Base-by-base conservation (phyloP, 345 rosid species). In the Luvunga scandens region DNA sequence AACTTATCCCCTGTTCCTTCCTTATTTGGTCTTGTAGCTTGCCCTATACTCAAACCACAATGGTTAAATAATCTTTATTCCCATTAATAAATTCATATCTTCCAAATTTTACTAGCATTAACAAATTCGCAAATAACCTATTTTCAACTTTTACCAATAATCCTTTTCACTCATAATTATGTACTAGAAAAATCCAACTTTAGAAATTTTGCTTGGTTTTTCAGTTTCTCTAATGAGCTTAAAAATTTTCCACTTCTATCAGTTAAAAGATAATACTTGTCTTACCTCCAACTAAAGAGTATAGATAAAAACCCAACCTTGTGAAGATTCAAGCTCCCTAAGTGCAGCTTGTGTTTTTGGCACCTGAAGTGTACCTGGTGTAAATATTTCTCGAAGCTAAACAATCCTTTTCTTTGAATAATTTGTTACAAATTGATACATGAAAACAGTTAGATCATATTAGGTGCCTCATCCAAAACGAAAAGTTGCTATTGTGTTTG, bases 251-350 rank as follows among this genome's bases (percentile, higher is more conserved):
- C 31, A 39, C 48, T 22, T 67, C 13, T 10, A 67, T 10, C 18
- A 5, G 9, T 38, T 39, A 4, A 38, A 13, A 36, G 45, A 1
- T 3, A 39, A 38, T n/a, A 3, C 18, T 64, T 24, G 38, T 39
- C 48, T 31, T 59, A 56, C 30, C 72, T 56, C 62, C 36, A 30
- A 25, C 69, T 45, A 34, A 57, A 65, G 39, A 71, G 66, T 19
- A 31, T 55, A 36, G 21, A 7, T 36, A 74, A 70, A 19, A 12
- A 33, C 64, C 84, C 73, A 73, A 95, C 98, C 98, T 93, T 95
- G 88, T 95, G 94, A 85, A 95, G 99, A 95, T 86, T 95, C 99
- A 65, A 93, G 98, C 67, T 95, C 99, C 84, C 85, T 87, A 75
- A 95, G 90, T 74, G 84, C 87, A 63, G 61, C 45, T 38, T 75